Evolutionary conservation across 495 filamentous ascomycete species (phyloP).

Genomic region (Hyaloscypha hepaticicola): DNA sequence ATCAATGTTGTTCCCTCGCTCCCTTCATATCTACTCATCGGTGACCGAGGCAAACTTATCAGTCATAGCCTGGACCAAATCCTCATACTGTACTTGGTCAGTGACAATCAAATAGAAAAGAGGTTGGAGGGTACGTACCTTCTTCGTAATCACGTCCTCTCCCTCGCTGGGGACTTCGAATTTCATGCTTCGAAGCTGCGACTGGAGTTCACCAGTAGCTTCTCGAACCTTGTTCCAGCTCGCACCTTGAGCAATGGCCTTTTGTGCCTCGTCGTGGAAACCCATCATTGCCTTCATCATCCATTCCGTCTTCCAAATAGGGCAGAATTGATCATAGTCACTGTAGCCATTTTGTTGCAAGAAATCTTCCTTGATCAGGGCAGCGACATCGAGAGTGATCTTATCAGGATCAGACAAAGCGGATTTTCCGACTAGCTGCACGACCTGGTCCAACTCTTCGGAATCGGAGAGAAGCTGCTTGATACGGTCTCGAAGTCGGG

Average conservation of each 20-base stretch:
- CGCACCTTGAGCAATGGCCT: slow-evolving; percentile 85
- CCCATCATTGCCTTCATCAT: slow-evolving; percentile 99
- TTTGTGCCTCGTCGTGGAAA: slow-evolving; percentile 96
- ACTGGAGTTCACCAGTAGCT: slow-evolving; percentile 82
- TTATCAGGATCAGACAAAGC: slow-evolving; percentile 96
- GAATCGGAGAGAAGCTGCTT: slow-evolving; percentile 89
- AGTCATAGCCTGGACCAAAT: slow-evolving; percentile 82
- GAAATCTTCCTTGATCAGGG: slow-evolving; percentile 96
- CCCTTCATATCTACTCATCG: slow-evolving; percentile 67
- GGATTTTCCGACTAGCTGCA: slow-evolving; percentile 97
- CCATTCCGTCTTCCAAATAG: slow-evolving; percentile 98
- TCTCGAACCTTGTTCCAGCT: slow-evolving; percentile 92
- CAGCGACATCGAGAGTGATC: slow-evolving; percentile 93
- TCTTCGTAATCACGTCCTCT: slow-evolving; percentile 70
- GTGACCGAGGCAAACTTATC: slow-evolving; percentile 93
- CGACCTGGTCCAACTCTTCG: slow-evolving; percentile 97
- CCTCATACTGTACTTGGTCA: slow-evolving; percentile 68
- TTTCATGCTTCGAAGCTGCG: slow-evolving; percentile 83
- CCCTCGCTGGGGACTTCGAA: slow-evolving; percentile 87
- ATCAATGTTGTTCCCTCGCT: slow-evolving; percentile 1
- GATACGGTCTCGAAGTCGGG: slow-evolving; percentile 85
- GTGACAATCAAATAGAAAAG: slow-evolving; percentile 11
- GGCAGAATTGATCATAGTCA: slow-evolving; percentile 98
- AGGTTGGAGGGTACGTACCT: slow-evolving; percentile 52
- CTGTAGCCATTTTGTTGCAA: slow-evolving; percentile 99